Evolutionary conservation across 257 asterid species (phyloP).

Genomic region (Plectranthus barbatus): DNA sequence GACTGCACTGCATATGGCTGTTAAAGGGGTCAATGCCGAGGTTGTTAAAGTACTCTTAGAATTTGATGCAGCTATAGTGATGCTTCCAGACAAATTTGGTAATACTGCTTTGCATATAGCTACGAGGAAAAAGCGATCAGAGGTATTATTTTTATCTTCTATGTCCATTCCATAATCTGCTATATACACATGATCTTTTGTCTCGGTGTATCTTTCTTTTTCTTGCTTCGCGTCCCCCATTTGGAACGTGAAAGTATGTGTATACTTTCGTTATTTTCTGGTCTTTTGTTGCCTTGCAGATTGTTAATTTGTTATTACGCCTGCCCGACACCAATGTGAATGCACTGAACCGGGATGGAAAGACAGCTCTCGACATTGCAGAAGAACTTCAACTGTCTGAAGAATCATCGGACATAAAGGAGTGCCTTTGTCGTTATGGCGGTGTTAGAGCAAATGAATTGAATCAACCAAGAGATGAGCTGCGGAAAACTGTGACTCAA

Average conservation of each 20-base stretch:
- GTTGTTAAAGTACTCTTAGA: slow-evolving; percentile 39
- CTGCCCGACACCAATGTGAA: slow-evolving; percentile 49
- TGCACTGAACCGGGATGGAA: slow-evolving; percentile 52
- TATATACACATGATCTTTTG: not conserved
- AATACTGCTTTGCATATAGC: slow-evolving; percentile 49
- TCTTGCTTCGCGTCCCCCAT: no score
- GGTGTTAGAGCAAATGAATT: slow-evolving; percentile 53
- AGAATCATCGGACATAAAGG: slow-evolving; percentile 45
- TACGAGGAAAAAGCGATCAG: slow-evolving; percentile 41
- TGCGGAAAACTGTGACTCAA: slow-evolving; percentile 55
- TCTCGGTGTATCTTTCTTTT: no score
- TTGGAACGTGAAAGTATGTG: no score
- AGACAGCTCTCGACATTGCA: slow-evolving; percentile 51
- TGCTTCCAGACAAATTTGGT: slow-evolving; percentile 49
- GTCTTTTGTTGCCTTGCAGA: slow-evolving; percentile 28
- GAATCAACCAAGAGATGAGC: slow-evolving; percentile 67
- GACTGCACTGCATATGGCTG: slow-evolving; percentile 56
- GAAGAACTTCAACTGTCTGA: slow-evolving; percentile 48
- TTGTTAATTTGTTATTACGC: slow-evolving; percentile 33
- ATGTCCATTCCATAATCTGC: not conserved
- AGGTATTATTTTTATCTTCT: slow-evolving; percentile 20
- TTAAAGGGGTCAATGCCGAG: slow-evolving; percentile 40
- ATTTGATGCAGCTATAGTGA: slow-evolving; percentile 50
- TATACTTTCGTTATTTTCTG: not conserved
- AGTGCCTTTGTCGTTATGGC: slow-evolving; percentile 35